Base-by-base conservation (phyloP, 2,329 filamentous ascomycete species). In the Nannizziopsis barbatae region DNA sequence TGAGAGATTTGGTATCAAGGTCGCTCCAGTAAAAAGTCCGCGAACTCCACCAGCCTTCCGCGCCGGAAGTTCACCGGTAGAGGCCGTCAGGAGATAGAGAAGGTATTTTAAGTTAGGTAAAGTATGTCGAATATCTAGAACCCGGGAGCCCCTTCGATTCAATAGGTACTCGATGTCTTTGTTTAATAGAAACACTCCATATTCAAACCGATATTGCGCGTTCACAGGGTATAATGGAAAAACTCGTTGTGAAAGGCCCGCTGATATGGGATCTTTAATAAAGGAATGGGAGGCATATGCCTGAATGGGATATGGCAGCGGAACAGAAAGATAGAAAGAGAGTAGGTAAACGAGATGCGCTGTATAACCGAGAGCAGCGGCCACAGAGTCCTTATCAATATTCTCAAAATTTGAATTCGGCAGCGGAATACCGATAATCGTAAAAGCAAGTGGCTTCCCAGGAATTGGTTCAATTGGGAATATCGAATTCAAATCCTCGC, bases 161-260 rank as follows among this genome's bases (percentile, higher is more conserved):
- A 79, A 70, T 9, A 84, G 62, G 42, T 81, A 72, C 57, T 96
- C 89, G 49, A 98, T 89, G 60, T 96, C 74, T 67, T 96, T 95
- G 70, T 96, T 96, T 11, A 98, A 75, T n/a, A 96, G 71, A 59
- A 96, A 98, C 62, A 95, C 92, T 9, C 75, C 92, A 63, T 96
- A 98, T 58, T 96, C 90, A 65, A 96, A 96, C 2, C 90, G 81
- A 69, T 90, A 96, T 76, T 60, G 77, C 75, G 45, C 31, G 30
- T 41, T 42, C 38, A 42, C 45, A 35, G 69, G 84, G 66, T 65
- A 89, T 89, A 98, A 75, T 0, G 92, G 92, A 58, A 94, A 98
- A 5, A 80, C 81, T 46, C 81, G 74, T 40, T 81, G 76, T 48
- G 77, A 62, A 55, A 71, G 67, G 50, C 61, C 65, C 43, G 63